These are phyloP conservation scores for Suillus occidentalis DNA, from an alignment of 768 basidiomycete genomes.

Conservation along the genomic window DNA sequence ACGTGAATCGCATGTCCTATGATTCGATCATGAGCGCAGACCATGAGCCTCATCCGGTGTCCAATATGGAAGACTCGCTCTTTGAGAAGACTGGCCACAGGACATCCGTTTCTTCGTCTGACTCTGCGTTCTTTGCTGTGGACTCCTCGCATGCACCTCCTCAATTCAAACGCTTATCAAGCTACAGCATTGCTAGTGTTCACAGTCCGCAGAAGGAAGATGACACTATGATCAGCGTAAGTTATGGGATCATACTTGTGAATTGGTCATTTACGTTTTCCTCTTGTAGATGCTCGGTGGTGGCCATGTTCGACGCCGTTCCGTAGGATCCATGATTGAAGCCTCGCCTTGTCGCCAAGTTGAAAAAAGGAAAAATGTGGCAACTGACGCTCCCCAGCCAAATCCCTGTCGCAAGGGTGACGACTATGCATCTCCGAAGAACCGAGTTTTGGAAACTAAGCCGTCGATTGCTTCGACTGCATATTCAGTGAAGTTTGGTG, in stretches of 20 bases:
- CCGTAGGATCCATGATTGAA: constrained; percentile 64
- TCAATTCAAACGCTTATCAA: constrained; percentile 65
- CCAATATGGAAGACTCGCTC: constrained; percentile 46
- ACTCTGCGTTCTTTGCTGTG: constrained; percentile 62
- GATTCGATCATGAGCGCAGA: constrained; percentile 70
- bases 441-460: constrained; percentile 52
- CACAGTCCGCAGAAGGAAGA: constrained; percentile 63
- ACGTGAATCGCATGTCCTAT: constrained; percentile 43
- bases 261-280: constrained; percentile 10
- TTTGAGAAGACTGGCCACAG: constrained; percentile 63
- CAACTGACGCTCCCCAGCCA: constrained; percentile 21
- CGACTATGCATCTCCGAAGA: constrained; percentile 39
- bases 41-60: constrained; percentile 32
- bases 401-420: constrained; percentile 37
- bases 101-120: constrained; percentile 48
- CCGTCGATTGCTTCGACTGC: constrained; percentile 67
- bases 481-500: constrained; percentile 59
- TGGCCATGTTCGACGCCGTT: constrained; percentile 68
- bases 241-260: constrained; percentile 20
- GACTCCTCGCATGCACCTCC: constrained; percentile 39
- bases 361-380: constrained; percentile 59
- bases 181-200: constrained; percentile 49
- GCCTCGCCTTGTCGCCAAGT: constrained; percentile 67
- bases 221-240: constrained; percentile 80
- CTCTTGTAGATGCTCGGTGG: constrained; percentile 73